Evolutionary conservation across 495 filamentous ascomycete genomes (phyloP).

Genomic region (Penicillium angulare): DNA sequence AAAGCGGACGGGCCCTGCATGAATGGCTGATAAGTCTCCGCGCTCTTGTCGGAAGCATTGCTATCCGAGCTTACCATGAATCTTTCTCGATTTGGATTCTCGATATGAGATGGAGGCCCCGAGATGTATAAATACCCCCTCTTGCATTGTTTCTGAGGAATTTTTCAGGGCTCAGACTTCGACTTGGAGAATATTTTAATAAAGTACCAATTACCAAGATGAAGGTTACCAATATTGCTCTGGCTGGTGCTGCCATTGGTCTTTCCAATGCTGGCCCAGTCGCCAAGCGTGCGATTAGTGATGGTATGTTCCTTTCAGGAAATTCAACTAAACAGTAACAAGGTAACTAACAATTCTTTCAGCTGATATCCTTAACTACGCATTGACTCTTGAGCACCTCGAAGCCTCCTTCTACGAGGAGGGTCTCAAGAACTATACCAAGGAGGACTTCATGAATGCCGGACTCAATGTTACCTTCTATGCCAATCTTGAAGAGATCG

Average conservation of each 20-base stretch:
- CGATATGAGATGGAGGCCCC: too few species aligned
- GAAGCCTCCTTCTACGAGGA: conserved; percentile 52
- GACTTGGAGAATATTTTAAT: too few species aligned
- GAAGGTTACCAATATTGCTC: neutral
- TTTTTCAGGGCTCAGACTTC: too few species aligned
- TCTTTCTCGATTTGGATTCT: too few species aligned
- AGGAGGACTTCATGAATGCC: conserved; percentile 48
- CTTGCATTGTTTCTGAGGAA: too few species aligned
- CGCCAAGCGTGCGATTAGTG: neutral
- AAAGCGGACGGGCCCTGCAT: neutral
- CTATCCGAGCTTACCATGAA: too few species aligned
- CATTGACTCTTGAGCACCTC: conserved; percentile 38
- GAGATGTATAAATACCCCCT: too few species aligned
- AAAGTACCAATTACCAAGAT: neutral
- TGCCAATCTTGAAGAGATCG: conserved; percentile 50
- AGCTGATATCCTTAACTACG: conserved; percentile 37
- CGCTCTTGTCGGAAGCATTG: too few species aligned
- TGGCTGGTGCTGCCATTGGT: neutral
- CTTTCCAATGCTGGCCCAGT: neutral
- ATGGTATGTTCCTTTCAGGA: neutral
- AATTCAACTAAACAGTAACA: neutral
- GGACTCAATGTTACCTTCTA: conserved; percentile 52
- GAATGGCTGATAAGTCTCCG: too few species aligned
- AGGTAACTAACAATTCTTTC: neutral
- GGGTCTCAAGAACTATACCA: conserved; percentile 55